Conservation (phyloP, 106 monocot genomes). For the Narthecium ossifragum region DNA sequence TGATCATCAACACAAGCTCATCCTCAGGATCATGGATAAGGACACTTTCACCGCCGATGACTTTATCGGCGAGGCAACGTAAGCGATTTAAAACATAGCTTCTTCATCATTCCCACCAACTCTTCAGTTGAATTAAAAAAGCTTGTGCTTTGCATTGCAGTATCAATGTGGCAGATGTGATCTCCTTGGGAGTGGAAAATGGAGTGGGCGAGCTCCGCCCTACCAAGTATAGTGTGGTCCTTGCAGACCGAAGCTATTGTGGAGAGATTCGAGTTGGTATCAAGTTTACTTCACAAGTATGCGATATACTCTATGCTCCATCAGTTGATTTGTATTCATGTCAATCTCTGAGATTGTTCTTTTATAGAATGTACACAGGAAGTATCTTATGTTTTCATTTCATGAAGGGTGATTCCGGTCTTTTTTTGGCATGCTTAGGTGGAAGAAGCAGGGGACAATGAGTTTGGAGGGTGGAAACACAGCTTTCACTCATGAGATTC, state of each 20-base stretch:
- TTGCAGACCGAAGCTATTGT: conserved; percentile 48
- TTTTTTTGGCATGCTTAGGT: neutral
- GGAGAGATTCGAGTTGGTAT: conserved; percentile 71
- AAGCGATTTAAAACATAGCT: conserved; percentile 1
- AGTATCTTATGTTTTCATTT: neutral
- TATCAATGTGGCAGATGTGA: conserved; percentile 58
- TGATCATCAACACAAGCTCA: conserved; percentile 53
- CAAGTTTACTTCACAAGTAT: conserved; percentile 24
- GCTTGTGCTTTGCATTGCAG: conserved; percentile 19
- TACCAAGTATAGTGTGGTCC: conserved; percentile 64
- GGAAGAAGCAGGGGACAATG: neutral
- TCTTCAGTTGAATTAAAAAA: neutral
- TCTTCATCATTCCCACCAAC: neutral
- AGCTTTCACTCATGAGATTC: too few species aligned
- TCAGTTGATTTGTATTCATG: too few species aligned
- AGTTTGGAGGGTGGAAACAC: neutral
- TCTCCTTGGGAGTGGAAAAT: conserved; percentile 57
- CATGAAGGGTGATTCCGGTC: neutral
- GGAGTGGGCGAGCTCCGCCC: conserved; percentile 45
- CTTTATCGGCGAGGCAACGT: conserved; percentile 76
- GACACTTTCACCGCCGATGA: conserved; percentile 75
- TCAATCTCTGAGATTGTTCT: too few species aligned
- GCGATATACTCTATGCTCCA: too few species aligned
- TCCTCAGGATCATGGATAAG: conserved; percentile 69
- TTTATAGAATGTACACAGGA: neutral